Percentiles rank a stretch among this genome's conserved stretches.
These are phyloP conservation scores for Dactylella cylindrospora DNA, from an alignment of 2,329 filamentous ascomycete species.

Conservation along the genomic window DNA sequence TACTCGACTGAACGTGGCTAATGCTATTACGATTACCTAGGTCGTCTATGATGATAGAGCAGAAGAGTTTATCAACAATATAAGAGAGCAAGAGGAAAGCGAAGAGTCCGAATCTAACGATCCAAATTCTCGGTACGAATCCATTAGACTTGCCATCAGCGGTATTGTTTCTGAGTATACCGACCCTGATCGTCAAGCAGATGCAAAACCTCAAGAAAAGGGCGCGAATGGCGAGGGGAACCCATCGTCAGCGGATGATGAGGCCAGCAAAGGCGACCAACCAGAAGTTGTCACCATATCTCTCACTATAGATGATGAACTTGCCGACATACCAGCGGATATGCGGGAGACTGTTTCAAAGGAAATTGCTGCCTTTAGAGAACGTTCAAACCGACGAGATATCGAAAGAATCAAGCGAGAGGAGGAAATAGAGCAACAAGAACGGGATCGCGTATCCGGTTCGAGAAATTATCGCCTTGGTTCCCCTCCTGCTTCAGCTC, in stretches of 20 bases:
- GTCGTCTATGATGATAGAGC: slow-evolving; percentile 51
- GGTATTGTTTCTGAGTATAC: slow-evolving; percentile 70
- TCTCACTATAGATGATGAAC: slow-evolving; percentile 82
- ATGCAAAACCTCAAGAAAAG: slow-evolving; percentile 19
- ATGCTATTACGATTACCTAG: slow-evolving; percentile 12
- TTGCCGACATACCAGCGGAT: slow-evolving; percentile 91
- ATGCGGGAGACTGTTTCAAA: slow-evolving; percentile 93
- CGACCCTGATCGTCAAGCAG: slow-evolving; percentile 56
- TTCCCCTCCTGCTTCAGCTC: slow-evolving; percentile 67
- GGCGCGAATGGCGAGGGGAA: slow-evolving; percentile 56
- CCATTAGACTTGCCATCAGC: slow-evolving; percentile 68
- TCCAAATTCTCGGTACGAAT: slow-evolving; percentile 63
- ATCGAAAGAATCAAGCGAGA: slow-evolving; percentile 82
- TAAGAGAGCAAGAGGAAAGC: slow-evolving; percentile 33
- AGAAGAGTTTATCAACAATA: slow-evolving; percentile 48
- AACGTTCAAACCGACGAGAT: slow-evolving; percentile 84
- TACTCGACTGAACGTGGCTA: slow-evolving; percentile 28
- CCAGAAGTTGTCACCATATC: slow-evolving; percentile 84
- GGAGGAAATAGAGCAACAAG: slow-evolving; percentile 86
- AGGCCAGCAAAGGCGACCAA: slow-evolving; percentile 68
- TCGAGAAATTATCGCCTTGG: slow-evolving; percentile 67
- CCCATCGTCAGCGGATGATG: slow-evolving; percentile 58
- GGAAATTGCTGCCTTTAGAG: slow-evolving; percentile 91
- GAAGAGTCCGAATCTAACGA: slow-evolving; percentile 64
- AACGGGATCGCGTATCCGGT: slow-evolving; percentile 71